Conservation (phyloP, 805 yeast genomes). For the Saturnispora quitensis region DNA sequence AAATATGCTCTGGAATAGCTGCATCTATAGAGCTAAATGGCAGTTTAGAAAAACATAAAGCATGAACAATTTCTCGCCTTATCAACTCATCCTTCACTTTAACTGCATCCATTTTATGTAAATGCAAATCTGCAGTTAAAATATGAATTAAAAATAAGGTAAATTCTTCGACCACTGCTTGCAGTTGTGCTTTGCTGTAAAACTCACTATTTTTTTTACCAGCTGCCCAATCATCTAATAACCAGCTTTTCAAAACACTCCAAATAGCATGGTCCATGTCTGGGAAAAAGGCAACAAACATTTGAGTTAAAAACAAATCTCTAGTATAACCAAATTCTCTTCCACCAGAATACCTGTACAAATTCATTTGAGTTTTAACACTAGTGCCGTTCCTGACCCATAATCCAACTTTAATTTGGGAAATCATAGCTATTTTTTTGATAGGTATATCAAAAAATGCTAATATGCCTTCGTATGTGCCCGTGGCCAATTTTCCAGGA, state of each 20-base stretch:
- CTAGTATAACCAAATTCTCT: slow-evolving; percentile 77
- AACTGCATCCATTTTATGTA: slow-evolving; percentile 40
- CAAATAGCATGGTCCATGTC: slow-evolving; percentile 49
- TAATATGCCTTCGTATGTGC: slow-evolving; percentile 17
- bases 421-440: slow-evolving; percentile 62
- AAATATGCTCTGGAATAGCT: slow-evolving; percentile 66
- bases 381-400: slow-evolving; percentile 95
- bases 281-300: slow-evolving; percentile 38
- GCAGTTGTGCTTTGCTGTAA: slow-evolving; percentile 24
- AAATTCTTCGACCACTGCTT: slow-evolving; percentile 67
- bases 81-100: slow-evolving; percentile 44
- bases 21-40: slow-evolving; percentile 61
- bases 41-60: slow-evolving; percentile 66
- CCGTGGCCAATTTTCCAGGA: not conserved
- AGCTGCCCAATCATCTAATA: slow-evolving; percentile 43
- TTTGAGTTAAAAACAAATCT: slow-evolving; percentile 67
- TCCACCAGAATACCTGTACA: slow-evolving; percentile 68
- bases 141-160: slow-evolving; percentile 57
- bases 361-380: slow-evolving; percentile 66
- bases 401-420: slow-evolving; percentile 80
- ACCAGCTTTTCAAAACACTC: slow-evolving; percentile 64
- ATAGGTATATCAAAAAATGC: slow-evolving; percentile 64
- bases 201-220: slow-evolving; percentile 37
- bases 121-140: slow-evolving; percentile 55
- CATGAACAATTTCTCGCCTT: slow-evolving; percentile 68